Evolutionary conservation across 1,284 basidiomycete species (phyloP).

Genomic region (Ceratobasidium papillatum): DNA sequence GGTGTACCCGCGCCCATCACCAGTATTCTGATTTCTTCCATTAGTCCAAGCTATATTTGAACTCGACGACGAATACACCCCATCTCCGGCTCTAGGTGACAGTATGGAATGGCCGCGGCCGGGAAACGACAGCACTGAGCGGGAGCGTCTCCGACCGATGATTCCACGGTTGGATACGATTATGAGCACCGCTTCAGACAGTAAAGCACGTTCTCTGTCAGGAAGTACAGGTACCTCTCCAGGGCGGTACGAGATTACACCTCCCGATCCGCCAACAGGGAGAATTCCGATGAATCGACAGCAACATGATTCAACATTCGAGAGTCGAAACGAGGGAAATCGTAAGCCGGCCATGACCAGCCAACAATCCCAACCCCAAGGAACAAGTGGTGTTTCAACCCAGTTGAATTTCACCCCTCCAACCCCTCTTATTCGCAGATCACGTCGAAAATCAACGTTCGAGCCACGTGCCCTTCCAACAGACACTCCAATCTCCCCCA

Average conservation of each 20-base stretch:
- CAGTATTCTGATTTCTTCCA: neutral
- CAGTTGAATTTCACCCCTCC: constrained; percentile 21
- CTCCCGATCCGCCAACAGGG: neutral
- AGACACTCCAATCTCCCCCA: neutral
- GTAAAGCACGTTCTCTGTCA: constrained; percentile 20
- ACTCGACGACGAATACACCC: constrained; percentile 71
- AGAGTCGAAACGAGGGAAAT: neutral
- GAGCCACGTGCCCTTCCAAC: constrained; percentile 26
- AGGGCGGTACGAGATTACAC: neutral
- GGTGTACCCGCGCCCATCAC: constrained; percentile 46
- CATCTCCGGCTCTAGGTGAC: constrained; percentile 50
- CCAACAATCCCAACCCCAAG: neutral
- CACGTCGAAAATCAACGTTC: constrained; percentile 23
- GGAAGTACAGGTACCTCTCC: neutral
- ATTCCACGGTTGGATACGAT: constrained; percentile 39
- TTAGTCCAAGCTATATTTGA: constrained; percentile 73
- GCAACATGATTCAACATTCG: constrained; percentile 8
- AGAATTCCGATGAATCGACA: neutral
- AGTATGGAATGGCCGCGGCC: constrained; percentile 63
- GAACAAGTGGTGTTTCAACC: neutral
- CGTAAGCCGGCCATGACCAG: constrained; percentile 47
- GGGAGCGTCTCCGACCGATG: constrained; percentile 43
- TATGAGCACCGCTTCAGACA: constrained; percentile 30
- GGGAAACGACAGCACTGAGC: constrained; percentile 48
- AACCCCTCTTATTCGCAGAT: neutral